Evolutionary conservation across 495 filamentous ascomycete genomes (phyloP).

Genomic region (Pyrenula massariospora): DNA sequence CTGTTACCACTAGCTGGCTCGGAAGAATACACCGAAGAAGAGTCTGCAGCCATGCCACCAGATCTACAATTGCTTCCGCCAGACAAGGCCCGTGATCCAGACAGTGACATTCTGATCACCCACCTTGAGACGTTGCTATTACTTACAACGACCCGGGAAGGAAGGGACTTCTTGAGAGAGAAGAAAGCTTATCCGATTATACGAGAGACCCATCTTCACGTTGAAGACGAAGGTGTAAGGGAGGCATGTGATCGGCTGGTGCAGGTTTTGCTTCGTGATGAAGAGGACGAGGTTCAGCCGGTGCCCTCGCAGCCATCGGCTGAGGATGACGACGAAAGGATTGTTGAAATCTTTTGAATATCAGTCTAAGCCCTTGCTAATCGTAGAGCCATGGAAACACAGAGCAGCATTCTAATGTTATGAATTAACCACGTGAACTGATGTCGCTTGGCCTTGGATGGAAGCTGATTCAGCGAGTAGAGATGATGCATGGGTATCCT

Average conservation of each 20-base stretch:
- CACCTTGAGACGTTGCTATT: constrained; percentile 82
- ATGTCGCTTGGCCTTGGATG: too few species aligned
- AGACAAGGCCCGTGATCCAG: constrained; percentile 73
- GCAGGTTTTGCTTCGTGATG: constrained; percentile 84
- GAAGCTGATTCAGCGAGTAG: too few species aligned
- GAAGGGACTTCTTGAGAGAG: constrained; percentile 57
- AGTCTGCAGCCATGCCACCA: constrained; percentile 66
- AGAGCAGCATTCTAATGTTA: too few species aligned
- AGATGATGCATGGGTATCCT: too few species aligned
- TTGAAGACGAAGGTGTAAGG: constrained; percentile 68
- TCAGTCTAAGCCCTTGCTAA: too few species aligned
- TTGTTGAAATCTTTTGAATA: constrained; percentile 24
- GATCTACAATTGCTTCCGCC: constrained; percentile 81
- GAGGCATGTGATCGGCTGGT: constrained; percentile 85
- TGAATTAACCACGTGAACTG: too few species aligned
- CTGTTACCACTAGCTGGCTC: constrained; percentile 55
- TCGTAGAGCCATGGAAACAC: too few species aligned
- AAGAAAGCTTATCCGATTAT: constrained; percentile 84
- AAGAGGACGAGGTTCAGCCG: constrained; percentile 18
- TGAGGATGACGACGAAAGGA: constrained; percentile 28
- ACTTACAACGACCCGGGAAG: constrained; percentile 66
- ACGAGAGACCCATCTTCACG: constrained; percentile 68
- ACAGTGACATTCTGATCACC: constrained; percentile 62
- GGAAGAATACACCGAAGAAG: constrained; percentile 49
- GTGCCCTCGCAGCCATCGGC: constrained; percentile 1